A percentile compares a stretch with the other conserved stretches of the same genome.
These are phyloP conservation scores for Porcisia deanei DNA, from an alignment of 208 protist genomes.

Conservation along the genomic window DNA sequence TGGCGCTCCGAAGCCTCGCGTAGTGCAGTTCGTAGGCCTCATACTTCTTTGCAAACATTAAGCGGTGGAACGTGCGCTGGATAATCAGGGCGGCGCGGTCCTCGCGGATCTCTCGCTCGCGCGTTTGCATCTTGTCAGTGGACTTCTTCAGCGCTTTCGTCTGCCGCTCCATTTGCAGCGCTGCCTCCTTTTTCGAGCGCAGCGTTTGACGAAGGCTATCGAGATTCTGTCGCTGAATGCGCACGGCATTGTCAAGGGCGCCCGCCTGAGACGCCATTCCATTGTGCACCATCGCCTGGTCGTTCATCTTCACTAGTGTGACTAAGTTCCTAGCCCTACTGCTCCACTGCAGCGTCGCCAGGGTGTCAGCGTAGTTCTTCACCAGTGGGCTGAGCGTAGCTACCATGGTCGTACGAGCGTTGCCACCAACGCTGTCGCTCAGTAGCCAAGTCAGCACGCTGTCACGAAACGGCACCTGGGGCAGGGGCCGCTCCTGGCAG, in stretches of 20 bases:
- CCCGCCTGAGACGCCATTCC: conserved; percentile 69
- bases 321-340: conserved; percentile 90
- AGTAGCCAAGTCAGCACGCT: conserved; percentile 91
- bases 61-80: conserved; percentile 52
- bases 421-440: conserved; percentile 91
- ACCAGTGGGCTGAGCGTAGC: conserved; percentile 88
- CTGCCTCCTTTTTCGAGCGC: conserved; percentile 61
- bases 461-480: conserved; percentile 92
- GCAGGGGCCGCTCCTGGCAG: conserved; percentile 67
- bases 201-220: conserved; percentile 78
- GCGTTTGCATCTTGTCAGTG: conserved; percentile 34
- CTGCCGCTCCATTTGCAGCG: conserved; percentile 63
- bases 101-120: conserved; percentile 12
- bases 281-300: conserved; percentile 72
- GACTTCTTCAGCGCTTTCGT: conserved; percentile 39
- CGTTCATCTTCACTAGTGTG: conserved; percentile 88
- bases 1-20: conserved; percentile 28
- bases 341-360: conserved; percentile 91
- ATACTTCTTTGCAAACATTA: conserved; percentile 44
- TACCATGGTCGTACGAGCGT: conserved; percentile 92
- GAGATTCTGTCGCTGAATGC: conserved; percentile 84
- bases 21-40: conserved; percentile 45
- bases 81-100: conserved; percentile 66
- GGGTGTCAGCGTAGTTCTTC: conserved; percentile 89
- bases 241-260: conserved; percentile 74